Evolutionary conservation across 2,329 filamentous ascomycete genomes (phyloP), one percentile per base, ranked within the genome.

Genomic region (Metarhizium sp.): DNA sequence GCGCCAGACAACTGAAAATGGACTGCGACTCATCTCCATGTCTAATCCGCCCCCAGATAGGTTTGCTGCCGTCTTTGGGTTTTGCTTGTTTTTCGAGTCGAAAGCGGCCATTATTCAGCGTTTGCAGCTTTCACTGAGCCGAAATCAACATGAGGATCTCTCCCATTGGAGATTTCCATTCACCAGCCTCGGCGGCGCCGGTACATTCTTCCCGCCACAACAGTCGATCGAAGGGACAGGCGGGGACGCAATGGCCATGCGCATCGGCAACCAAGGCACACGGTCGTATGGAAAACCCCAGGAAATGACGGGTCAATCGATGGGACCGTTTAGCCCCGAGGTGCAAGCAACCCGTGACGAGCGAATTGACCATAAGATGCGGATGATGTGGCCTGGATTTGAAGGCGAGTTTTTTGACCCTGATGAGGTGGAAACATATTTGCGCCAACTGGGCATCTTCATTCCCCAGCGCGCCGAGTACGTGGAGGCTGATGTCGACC

Each of bases 381-480:
- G 72, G 20, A 77, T 80, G 59, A 77, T 75, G 43, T 67, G 85
- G 7, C 76, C 79, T 1, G 86, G 82, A 0, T 87, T 85, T 58
- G 80, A 87, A 57, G 88, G 88, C 4, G 81, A 88, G 52, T 94
- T 89, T 75, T 88, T 87, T 61, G 88, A 94, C 64, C 73, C 84
- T 0, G 79, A 88, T 57, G 90, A 94, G 66, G 84, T 91, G 0
- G 87, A 94, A 67, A 76, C 80, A 13, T 94, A 91, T 64, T 72
- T 95, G 2, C 78, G 78, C 45, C 76, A 80, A 51, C 78, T 80
- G 34, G 84, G 84, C 5, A 79, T 90, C 34, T 66, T 74, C 49
- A 82, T 91, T 52, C 79, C 86, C 10, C 77, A 79, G 0, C 73
- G 75, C 10, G 75, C 79, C 10, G 84, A 87, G 18, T 84, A 80